A percentile compares a stretch with the other conserved stretches of the same genome.
phyloP scores from a whole-genome alignment of 192 early-diverging fungal genomes.

The Spizellomyces punctatus region DNA sequence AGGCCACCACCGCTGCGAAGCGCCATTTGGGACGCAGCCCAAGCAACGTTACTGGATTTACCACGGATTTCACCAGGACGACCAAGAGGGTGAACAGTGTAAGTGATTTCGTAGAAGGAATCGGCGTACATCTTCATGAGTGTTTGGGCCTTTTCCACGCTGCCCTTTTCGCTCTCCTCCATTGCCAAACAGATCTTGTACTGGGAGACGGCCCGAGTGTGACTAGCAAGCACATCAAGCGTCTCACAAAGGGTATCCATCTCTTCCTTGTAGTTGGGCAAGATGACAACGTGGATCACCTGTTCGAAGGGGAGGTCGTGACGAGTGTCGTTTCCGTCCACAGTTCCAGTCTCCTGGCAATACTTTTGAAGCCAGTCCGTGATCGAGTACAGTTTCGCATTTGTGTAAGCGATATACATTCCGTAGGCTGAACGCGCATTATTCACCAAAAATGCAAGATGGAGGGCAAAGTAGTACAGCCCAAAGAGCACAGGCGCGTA shows the following conservation, averaged over 20 bases:
- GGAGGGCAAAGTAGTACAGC: slow-evolving; percentile 47
- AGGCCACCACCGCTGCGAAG: slow-evolving; percentile 35
- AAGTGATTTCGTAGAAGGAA: slow-evolving; percentile 69
- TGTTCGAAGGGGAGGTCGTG: slow-evolving; percentile 58
- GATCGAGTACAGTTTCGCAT: slow-evolving; percentile 44
- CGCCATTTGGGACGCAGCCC: slow-evolving; percentile 59
- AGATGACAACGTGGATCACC: slow-evolving; percentile 69
- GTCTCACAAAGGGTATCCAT: slow-evolving; percentile 70
- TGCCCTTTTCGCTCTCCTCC: slow-evolving; percentile 69
- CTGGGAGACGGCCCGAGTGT: slow-evolving; percentile 49
- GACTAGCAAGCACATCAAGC: slow-evolving; percentile 66
- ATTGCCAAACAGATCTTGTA: slow-evolving; percentile 73
- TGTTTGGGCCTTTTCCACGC: slow-evolving; percentile 56
- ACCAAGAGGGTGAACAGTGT: slow-evolving; percentile 68
- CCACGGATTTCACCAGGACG: slow-evolving; percentile 71
- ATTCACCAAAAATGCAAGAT: slow-evolving; percentile 43
- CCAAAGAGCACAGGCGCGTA: slow-evolving; percentile 42
- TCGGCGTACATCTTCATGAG: slow-evolving; percentile 58
- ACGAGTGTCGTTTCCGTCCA: slow-evolving; percentile 41
- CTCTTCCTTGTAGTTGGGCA: slow-evolving; percentile 74
- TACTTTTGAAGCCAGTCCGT: slow-evolving; percentile 56
- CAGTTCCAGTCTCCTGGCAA: slow-evolving; percentile 41
- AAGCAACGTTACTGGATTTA: slow-evolving; percentile 74
- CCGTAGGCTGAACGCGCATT: slow-evolving; percentile 41
- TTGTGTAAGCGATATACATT: slow-evolving; percentile 41